phyloP scores from a whole-genome alignment of 2,329 filamentous ascomycete species.

The Beauveria scarabaeidicola region DNA sequence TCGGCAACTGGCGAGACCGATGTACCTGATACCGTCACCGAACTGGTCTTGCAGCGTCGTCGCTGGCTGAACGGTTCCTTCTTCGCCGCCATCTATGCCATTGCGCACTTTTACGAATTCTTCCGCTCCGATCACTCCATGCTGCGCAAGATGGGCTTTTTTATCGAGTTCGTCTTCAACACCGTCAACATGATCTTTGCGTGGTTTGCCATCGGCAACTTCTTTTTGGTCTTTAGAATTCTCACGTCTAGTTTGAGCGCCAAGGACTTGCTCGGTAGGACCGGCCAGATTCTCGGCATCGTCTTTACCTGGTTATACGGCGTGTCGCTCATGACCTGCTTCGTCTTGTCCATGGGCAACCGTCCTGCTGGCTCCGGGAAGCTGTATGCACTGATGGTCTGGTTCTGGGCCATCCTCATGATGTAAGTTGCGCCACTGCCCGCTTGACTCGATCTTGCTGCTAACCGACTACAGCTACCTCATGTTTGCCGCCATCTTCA shows the following conservation, averaged over 20 bases:
- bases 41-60: conserved; percentile 90
- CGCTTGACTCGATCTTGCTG: not conserved
- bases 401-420: conserved; percentile 97
- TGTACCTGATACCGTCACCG: conserved; percentile 86
- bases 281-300: conserved; percentile 73
- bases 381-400: conserved; percentile 95
- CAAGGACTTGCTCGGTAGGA: conserved; percentile 59
- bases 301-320: conserved; percentile 96
- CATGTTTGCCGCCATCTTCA: conserved; percentile 89
- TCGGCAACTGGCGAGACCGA: conserved; percentile 95
- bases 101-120: conserved; percentile 93
- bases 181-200: conserved; percentile 96
- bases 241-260: conserved; percentile 77
- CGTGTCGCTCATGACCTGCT: conserved; percentile 84
- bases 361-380: conserved; percentile 87
- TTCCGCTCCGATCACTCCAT: conserved; percentile 88
- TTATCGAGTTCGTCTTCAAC: conserved; percentile 90
- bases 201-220: conserved; percentile 98
- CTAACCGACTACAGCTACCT: conserved; percentile 54
- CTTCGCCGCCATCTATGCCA: conserved; percentile 92
- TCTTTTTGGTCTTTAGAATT: conserved; percentile 98
- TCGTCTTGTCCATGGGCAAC: conserved; percentile 90
- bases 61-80: conserved; percentile 98
- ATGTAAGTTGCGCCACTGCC: conserved; percentile 45
- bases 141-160: conserved; percentile 78